Conservation (phyloP, 164 flowering plant genomes). For the Protea cynaroides region DNA sequence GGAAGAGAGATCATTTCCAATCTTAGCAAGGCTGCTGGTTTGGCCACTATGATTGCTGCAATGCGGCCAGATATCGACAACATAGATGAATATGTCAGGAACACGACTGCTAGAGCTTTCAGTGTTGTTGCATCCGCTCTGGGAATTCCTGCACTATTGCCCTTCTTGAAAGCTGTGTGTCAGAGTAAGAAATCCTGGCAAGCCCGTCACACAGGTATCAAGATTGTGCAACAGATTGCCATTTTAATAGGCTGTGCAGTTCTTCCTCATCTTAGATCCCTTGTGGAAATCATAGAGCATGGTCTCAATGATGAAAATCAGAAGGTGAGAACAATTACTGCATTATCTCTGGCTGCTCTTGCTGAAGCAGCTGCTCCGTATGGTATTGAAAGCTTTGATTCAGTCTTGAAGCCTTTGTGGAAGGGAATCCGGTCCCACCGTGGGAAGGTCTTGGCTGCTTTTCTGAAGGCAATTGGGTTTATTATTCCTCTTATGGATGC, state of each 20-base stretch:
- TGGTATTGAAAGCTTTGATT: constrained; percentile 98
- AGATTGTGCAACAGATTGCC: constrained; percentile 97
- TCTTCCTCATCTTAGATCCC: constrained; percentile 84
- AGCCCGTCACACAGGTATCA: constrained; percentile 96
- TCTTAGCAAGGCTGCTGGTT: constrained; percentile 96
- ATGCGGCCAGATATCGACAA: constrained; percentile 99
- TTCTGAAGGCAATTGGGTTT: constrained; percentile 93
- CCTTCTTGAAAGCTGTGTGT: constrained; percentile 94
- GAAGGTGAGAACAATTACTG: constrained; percentile 95
- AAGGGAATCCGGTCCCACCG: constrained; percentile 96
- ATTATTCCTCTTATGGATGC: constrained; percentile 99
- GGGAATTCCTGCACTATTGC: constrained; percentile 92
- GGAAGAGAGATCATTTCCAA: constrained; percentile 97
- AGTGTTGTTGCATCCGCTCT: constrained; percentile 99
- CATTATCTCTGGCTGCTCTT: constrained; percentile 90
- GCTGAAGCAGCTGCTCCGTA: constrained; percentile 99
- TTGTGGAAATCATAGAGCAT: constrained; percentile 94
- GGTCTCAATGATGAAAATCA: constrained; percentile 96
- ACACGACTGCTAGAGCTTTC: constrained; percentile 97
- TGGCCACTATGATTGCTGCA: constrained; percentile 99
- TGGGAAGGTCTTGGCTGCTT: constrained; percentile 99
- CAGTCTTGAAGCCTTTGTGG: constrained; percentile 97
- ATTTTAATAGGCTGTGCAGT: constrained; percentile 98
- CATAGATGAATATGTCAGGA: constrained; percentile 96
- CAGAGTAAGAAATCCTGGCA: constrained; percentile 99